Evolutionary conservation across 1,284 basidiomycete species (phyloP).

Genomic region (Entoloma clypeatum): DNA sequence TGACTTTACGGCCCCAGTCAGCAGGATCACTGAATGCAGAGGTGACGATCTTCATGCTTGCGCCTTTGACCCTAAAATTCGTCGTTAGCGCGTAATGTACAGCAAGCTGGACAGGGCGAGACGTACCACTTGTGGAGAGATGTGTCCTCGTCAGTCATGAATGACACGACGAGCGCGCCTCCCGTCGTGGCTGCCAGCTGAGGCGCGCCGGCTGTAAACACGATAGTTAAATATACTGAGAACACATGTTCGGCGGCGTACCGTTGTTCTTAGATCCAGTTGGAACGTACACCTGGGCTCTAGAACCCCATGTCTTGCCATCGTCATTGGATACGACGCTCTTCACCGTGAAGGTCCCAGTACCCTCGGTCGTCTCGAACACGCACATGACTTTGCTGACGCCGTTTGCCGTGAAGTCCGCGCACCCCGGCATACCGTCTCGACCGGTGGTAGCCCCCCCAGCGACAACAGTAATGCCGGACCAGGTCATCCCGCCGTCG

Average conservation of each 20-base stretch:
- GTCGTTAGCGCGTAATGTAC: too few species aligned
- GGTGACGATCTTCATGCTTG: too few species aligned
- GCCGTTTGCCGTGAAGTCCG: slow-evolving; percentile 11
- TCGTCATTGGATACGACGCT: slow-evolving; percentile 20
- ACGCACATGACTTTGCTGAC: slow-evolving; percentile 15
- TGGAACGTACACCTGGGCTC: slow-evolving; percentile 18
- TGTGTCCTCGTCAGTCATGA: slow-evolving; percentile 26
- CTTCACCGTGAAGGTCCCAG: slow-evolving; percentile 18
- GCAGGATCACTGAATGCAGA: too few species aligned
- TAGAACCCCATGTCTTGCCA: slow-evolving; percentile 12
- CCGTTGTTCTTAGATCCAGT: slow-evolving; percentile 6
- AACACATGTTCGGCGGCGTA: too few species aligned
- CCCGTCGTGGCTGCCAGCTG: slow-evolving; percentile 15
- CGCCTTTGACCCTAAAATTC: too few species aligned
- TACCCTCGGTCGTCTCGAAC: slow-evolving; percentile 22
- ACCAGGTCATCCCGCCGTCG: slow-evolving; percentile 21
- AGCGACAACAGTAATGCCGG: slow-evolving; percentile 16
- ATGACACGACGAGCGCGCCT: slow-evolving; percentile 21
- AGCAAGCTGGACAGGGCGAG: too few species aligned
- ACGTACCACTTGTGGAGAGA: slow-evolving; percentile 6
- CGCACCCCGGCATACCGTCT: slow-evolving; percentile 24
- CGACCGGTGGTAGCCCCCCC: slow-evolving; percentile 21
- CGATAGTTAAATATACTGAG: too few species aligned
- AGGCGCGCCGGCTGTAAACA: slow-evolving; percentile 22
- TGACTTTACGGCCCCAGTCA: too few species aligned